A percentile compares a stretch with the other conserved stretches of the same genome.
These are phyloP conservation scores for Saturnispora sanitii DNA, from an alignment of 805 yeast genomes.

Conservation along the genomic window DNA sequence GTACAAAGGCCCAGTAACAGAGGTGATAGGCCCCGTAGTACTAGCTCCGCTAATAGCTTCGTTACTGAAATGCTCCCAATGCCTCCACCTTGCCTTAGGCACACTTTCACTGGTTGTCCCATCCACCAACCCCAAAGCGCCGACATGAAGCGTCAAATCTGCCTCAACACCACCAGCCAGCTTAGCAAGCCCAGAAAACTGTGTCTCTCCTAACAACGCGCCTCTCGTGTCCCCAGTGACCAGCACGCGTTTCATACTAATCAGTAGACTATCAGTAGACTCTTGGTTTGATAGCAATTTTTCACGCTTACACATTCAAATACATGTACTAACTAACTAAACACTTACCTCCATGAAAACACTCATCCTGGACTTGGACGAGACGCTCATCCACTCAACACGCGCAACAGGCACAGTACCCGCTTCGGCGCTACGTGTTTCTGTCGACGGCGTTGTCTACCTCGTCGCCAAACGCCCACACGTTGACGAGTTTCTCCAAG, in stretches of 20 bases:
- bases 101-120: background rate
- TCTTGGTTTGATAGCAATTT: slow-evolving; percentile 24
- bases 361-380: slow-evolving; percentile 83
- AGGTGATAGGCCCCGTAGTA: too few relatives aligned
- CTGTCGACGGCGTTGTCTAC: slow-evolving; percentile 35
- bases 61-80: slow-evolving; percentile 1
- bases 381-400: slow-evolving; percentile 80
- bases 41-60: slow-evolving; percentile 32
- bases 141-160: background rate
- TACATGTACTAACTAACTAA: background rate
- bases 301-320: slow-evolving; percentile 36
- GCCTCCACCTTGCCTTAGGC: background rate
- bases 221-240: background rate
- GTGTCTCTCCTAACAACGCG: too few relatives aligned
- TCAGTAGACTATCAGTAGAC: slow-evolving; percentile 2
- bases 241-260: slow-evolving; percentile 4
- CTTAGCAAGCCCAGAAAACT: background rate
- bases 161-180: background rate
- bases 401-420: slow-evolving; percentile 1
- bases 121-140: background rate
- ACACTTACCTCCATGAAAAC: slow-evolving; percentile 24
- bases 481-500: slow-evolving; percentile 74
- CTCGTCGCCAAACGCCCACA: slow-evolving; percentile 87
- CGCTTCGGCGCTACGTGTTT: background rate
- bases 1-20: slow-evolving; percentile 72